Percentiles rank a stretch among this genome's conserved stretches.
Evolutionary conservation across 352 stramenopile species (phyloP).

Genomic region (Pythium chondricola): DNA sequence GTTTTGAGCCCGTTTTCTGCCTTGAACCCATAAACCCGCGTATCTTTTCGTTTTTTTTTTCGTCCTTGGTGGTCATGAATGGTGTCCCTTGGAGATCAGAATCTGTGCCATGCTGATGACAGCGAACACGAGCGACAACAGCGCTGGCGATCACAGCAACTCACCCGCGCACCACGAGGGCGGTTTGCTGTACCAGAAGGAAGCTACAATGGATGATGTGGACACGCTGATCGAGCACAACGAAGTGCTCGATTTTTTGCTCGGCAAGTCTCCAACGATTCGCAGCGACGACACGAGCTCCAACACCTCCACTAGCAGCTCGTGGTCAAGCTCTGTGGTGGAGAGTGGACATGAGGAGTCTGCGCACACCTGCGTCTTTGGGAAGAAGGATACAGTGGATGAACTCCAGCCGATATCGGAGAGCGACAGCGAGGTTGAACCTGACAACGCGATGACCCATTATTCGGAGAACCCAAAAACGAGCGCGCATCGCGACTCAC

Average conservation of each 20-base stretch:
- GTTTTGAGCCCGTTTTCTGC: neutral
- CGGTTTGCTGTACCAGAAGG: too few species aligned
- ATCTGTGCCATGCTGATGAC: neutral
- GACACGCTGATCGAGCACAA: slow-evolving; percentile 9
- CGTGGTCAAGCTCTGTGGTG: too few species aligned
- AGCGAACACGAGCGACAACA: neutral
- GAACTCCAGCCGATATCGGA: slow-evolving; percentile 8
- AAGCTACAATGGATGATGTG: too few species aligned
- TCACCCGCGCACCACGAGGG: neutral
- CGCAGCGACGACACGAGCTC: slow-evolving; percentile 6
- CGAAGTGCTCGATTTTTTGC: slow-evolving; percentile 24
- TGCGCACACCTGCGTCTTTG: too few species aligned
- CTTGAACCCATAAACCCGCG: neutral
- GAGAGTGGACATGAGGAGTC: too few species aligned
- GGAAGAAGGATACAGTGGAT: neutral
- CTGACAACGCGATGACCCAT: neutral
- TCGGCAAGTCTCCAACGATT: slow-evolving; percentile 14
- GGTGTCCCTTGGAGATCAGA: slow-evolving; percentile 11
- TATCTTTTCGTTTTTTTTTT: slow-evolving; percentile 19
- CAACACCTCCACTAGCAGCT: slow-evolving; percentile 3
- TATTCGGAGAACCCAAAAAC: too few species aligned
- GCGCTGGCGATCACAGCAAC: neutral
- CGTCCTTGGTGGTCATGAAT: neutral
- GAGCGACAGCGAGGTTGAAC: slow-evolving; percentile 9
- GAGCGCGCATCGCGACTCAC: too few species aligned